phyloP scores from a whole-genome alignment of 495 filamentous ascomycete species.

The Clavariopsis aquatica region DNA sequence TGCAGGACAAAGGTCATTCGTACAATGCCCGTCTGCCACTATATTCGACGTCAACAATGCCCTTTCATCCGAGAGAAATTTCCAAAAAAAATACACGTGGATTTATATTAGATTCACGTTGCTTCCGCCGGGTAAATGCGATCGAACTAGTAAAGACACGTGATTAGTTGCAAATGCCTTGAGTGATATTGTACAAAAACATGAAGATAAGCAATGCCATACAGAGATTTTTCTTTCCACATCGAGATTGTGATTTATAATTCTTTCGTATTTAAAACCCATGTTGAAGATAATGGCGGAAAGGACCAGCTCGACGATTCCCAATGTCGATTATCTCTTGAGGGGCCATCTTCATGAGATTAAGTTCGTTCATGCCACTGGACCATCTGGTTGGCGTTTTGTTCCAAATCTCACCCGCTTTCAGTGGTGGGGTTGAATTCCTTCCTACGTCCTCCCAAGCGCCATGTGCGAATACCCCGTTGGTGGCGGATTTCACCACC shows the following conservation, averaged over 20 bases:
- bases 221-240: not conserved
- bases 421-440: not conserved
- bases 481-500: not conserved
- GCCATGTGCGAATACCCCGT: constrained; percentile 13
- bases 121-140: constrained; percentile 21
- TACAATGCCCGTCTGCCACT: not conserved
- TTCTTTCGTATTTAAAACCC: not conserved
- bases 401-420: not conserved
- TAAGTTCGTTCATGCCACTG: not conserved
- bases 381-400: not conserved
- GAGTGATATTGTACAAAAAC: not conserved
- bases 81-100: not conserved
- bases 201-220: not conserved
- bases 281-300: not conserved
- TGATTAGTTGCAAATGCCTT: not conserved
- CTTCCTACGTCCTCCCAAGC: constrained; percentile 13
- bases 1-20: not conserved
- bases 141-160: not conserved
- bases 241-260: not conserved
- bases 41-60: not conserved
- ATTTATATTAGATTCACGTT: constrained; percentile 1
- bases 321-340: constrained; percentile 1
- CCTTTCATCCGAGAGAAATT: constrained; percentile 11
- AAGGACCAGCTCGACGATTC: not conserved
- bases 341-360: not conserved